Evolutionary conservation across 768 basidiomycete species (phyloP).

Genomic region (Symmetrospora coprosmae): DNA sequence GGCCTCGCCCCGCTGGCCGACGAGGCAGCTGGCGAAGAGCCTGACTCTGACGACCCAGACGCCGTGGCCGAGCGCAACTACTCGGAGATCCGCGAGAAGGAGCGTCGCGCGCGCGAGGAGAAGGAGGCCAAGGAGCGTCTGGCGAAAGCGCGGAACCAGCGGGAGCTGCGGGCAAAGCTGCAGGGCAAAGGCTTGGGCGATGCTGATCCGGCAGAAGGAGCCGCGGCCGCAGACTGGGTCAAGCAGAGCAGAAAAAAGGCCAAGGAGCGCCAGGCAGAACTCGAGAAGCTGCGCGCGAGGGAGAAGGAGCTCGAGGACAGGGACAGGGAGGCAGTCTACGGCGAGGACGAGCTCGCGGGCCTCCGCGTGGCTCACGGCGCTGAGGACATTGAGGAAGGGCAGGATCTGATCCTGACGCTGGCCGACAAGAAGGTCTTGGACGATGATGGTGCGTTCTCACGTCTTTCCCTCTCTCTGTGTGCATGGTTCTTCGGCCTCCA

Average conservation of each 20-base stretch:
- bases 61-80: constrained; percentile 79
- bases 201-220: constrained; percentile 37
- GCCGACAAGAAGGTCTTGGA: constrained; percentile 92
- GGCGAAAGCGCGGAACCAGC: constrained; percentile 85
- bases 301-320: constrained; percentile 64
- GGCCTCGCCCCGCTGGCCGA: constrained; percentile 88
- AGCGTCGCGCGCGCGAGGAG: constrained; percentile 55
- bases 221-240: constrained; percentile 60
- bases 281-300: constrained; percentile 46
- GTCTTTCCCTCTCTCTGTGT: not conserved
- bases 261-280: constrained; percentile 55
- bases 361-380: constrained; percentile 94
- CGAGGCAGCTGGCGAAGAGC: constrained; percentile 52
- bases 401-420: constrained; percentile 86
- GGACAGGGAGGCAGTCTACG: constrained; percentile 24
- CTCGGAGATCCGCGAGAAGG: constrained; percentile 53
- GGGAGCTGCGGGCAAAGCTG: constrained; percentile 80
- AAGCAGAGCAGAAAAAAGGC: constrained; percentile 81
- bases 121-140: constrained; percentile 62
- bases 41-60: constrained; percentile 41
- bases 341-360: constrained; percentile 57
- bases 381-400: constrained; percentile 78
- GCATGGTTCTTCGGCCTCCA: not conserved
- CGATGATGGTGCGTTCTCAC: constrained; percentile 58
- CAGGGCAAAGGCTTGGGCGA: constrained; percentile 86